Conservation (phyloP, 441 rosid genomes). For the Capsella rubella region DNA sequence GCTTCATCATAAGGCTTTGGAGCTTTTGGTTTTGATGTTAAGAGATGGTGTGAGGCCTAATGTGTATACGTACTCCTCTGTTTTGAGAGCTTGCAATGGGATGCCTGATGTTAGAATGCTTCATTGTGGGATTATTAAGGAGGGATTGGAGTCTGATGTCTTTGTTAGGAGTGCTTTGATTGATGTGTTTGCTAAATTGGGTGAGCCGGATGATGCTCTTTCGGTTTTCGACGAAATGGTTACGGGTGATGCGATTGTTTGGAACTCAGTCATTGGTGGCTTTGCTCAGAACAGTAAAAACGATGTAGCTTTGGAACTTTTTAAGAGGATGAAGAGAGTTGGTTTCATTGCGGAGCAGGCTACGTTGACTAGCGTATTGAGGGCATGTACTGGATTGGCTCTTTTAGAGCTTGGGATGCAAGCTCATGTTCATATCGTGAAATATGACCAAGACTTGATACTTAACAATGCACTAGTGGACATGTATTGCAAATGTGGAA, state of each 20-base stretch:
- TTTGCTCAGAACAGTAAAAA: slow-evolving; percentile 70
- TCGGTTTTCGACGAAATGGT: slow-evolving; percentile 65
- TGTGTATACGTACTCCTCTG: slow-evolving; percentile 71
- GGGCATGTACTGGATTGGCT: slow-evolving; percentile 73
- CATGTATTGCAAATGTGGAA: slow-evolving; percentile 85
- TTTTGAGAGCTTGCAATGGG: slow-evolving; percentile 63
- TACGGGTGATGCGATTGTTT: slow-evolving; percentile 70
- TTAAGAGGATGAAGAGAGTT: slow-evolving; percentile 68
- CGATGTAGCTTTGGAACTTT: slow-evolving; percentile 66
- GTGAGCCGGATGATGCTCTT: slow-evolving; percentile 53
- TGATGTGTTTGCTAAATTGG: slow-evolving; percentile 70
- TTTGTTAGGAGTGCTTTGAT: slow-evolving; percentile 79
- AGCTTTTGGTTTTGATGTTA: slow-evolving; percentile 61
- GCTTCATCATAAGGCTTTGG: slow-evolving; percentile 53
- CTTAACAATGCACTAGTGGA: slow-evolving; percentile 77
- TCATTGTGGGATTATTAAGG: slow-evolving; percentile 59
- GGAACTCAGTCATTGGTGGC: slow-evolving; percentile 79
- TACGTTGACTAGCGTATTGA: slow-evolving; percentile 70
- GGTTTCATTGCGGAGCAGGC: slow-evolving; percentile 71
- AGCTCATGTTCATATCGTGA: slow-evolving; percentile 74
- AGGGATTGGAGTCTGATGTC: slow-evolving; percentile 70
- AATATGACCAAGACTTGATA: slow-evolving; percentile 70
- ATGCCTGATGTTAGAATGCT: slow-evolving; percentile 59
- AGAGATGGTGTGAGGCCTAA: slow-evolving; percentile 72
- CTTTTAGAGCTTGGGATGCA: slow-evolving; percentile 75